These are phyloP conservation scores for Collybiopsis confluens DNA, from an alignment of 768 basidiomycete species.

Conservation along the genomic window DNA sequence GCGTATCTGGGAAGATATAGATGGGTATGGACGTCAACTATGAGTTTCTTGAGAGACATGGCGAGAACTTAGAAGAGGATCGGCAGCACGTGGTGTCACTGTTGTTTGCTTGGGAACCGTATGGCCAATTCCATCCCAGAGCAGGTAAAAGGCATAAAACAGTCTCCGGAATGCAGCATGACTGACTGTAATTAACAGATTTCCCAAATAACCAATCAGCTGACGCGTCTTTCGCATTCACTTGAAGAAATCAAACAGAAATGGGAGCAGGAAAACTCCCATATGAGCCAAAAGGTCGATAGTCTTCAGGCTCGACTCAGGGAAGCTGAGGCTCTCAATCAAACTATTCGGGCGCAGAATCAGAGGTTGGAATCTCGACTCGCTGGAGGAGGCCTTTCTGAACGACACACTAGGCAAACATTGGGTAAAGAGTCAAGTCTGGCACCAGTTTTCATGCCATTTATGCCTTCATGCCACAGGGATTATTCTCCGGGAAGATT, in stretches of 20 bases:
- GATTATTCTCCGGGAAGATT: not conserved
- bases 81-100: not conserved
- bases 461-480: no score
- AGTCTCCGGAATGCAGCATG: constrained; percentile 5
- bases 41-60: constrained; percentile 11
- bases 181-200: constrained; percentile 8
- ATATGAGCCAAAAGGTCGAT: constrained; percentile 15
- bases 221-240: not conserved
- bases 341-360: constrained; percentile 26
- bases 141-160: not conserved
- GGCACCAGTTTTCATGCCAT: no score
- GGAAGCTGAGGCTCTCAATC: constrained; percentile 7
- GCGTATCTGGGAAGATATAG: constrained; percentile 81
- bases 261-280: constrained; percentile 12
- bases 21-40: constrained; percentile 85
- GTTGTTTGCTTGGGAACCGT: not conserved
- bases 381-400: constrained; percentile 21
- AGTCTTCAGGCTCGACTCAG: constrained; percentile 30
- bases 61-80: not conserved
- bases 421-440: no score
- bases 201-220: not conserved
- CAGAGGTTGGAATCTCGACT: constrained; percentile 27
- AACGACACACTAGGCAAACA: constrained; percentile 28
- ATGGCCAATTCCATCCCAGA: not conserved
- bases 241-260: not conserved